A percentile compares a stretch with the other conserved stretches of the same genome.
phyloP scores from a whole-genome alignment of 2,329 filamentous ascomycete genomes.

The Hypoxylon sp. region DNA sequence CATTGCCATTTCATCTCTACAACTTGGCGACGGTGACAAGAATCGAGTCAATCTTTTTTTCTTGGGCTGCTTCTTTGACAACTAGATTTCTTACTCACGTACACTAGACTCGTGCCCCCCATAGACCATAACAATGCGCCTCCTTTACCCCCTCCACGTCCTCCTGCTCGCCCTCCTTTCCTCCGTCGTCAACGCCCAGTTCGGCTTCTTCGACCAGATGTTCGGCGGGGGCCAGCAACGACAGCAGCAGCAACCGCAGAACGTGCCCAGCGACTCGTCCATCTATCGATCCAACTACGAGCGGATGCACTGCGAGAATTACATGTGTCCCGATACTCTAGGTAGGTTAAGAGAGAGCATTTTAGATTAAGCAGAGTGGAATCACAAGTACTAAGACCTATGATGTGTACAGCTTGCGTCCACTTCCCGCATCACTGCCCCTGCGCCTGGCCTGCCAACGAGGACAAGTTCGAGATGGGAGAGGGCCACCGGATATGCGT shows the following conservation, averaged over 20 bases:
- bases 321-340: slow-evolving; percentile 92
- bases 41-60: neutral
- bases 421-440: slow-evolving; percentile 97
- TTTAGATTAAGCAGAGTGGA: neutral
- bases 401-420: slow-evolving; percentile 71
- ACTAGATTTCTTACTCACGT: neutral
- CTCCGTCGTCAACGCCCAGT: slow-evolving; percentile 74
- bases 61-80: neutral
- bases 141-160: slow-evolving; percentile 53
- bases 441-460: slow-evolving; percentile 78
- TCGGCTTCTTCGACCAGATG: slow-evolving; percentile 99
- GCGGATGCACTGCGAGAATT: slow-evolving; percentile 86
- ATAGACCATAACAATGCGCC: slow-evolving; percentile 42
- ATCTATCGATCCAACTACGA: slow-evolving; percentile 66
- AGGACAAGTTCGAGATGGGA: slow-evolving; percentile 79
- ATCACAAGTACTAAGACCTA: neutral
- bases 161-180: slow-evolving; percentile 67
- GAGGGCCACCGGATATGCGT: slow-evolving; percentile 78
- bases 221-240: slow-evolving; percentile 70
- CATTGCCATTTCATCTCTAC: slow-evolving; percentile 29
- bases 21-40: neutral
- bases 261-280: slow-evolving; percentile 82
- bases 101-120: no score
- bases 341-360: slow-evolving; percentile 41
- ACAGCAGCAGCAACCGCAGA: slow-evolving; percentile 72